A percentile compares a stretch with the other conserved stretches of the same genome.
These are phyloP conservation scores for Epichloe brachyelytri DNA, from an alignment of 2,329 filamentous ascomycete genomes.

Conservation along the genomic window DNA sequence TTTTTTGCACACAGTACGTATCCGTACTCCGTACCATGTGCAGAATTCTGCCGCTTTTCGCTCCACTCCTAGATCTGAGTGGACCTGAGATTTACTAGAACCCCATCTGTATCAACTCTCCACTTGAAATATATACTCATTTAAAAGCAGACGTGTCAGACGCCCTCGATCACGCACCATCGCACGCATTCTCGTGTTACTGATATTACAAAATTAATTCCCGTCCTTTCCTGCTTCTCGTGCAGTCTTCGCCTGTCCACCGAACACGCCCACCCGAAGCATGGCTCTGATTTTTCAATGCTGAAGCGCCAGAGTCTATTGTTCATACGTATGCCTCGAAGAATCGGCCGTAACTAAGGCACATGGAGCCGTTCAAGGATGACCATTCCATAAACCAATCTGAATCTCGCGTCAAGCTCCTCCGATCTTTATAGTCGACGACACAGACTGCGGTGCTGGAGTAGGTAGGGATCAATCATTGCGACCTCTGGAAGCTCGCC, in stretches of 20 bases:
- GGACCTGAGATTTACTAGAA: too few species aligned
- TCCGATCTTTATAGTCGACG: slow-evolving; percentile 10
- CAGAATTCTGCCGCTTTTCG: too few species aligned
- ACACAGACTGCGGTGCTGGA: slow-evolving; percentile 8
- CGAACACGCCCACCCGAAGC: neutral
- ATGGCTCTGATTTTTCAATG: neutral
- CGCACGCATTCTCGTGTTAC: neutral
- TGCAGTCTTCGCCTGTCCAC: neutral
- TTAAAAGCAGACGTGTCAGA: too few species aligned
- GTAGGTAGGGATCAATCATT: neutral
- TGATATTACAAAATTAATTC: neutral
- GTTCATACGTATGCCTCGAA: neutral
- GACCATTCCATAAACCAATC: neutral
- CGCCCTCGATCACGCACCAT: too few species aligned
- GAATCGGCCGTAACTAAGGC: neutral
- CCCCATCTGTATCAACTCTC: too few species aligned
- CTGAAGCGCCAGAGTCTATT: neutral
- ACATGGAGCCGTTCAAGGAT: slow-evolving; percentile 6
- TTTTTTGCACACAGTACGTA: too few species aligned
- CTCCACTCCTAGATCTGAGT: too few species aligned
- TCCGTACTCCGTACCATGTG: too few species aligned
- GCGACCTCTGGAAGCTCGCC: neutral
- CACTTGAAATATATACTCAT: too few species aligned
- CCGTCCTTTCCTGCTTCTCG: too few species aligned
- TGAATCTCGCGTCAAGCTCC: neutral